Percentiles rank a stretch among this genome's conserved stretches.
Evolutionary conservation across 169 alveolate genomes (phyloP).

Genomic region (Eimeria necatrix): DNA sequence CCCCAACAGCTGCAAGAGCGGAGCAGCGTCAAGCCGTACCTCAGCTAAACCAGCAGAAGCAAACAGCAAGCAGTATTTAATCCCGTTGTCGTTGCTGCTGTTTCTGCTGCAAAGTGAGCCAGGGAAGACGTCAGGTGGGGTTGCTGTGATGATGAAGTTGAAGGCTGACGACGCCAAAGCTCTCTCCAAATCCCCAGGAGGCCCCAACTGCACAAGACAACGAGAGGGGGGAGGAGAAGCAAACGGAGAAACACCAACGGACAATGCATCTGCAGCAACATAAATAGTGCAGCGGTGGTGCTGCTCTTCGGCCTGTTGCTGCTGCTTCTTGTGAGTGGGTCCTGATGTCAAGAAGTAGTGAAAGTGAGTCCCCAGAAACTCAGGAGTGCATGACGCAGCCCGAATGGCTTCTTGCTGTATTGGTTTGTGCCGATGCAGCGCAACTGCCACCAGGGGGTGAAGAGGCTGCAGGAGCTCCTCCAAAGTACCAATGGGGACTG

Average conservation of each 20-base stretch:
- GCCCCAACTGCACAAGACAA: not conserved
- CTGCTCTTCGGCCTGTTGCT: not conserved
- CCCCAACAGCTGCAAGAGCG: slow-evolving; percentile 17
- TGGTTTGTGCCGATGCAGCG: not conserved
- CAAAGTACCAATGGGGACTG: not conserved
- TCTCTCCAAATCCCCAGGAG: not conserved
- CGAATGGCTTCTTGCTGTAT: slow-evolving; percentile 1
- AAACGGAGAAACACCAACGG: not conserved
- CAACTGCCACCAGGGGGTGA: slow-evolving; percentile 22
- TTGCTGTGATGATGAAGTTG: not conserved
- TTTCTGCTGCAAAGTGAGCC: not conserved
- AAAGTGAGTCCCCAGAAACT: slow-evolving; percentile 9
- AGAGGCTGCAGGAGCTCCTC: slow-evolving; percentile 4
- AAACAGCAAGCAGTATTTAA: slow-evolving; percentile 5
- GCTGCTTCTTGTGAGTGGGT: not conserved
- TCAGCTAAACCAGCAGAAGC: slow-evolving; percentile 30
- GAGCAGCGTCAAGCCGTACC: not conserved
- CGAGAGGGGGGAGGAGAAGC: not conserved
- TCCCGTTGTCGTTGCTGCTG: not conserved
- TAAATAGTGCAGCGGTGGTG: not conserved
- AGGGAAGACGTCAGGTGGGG: not conserved
- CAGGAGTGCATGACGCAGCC: slow-evolving; percentile 48
- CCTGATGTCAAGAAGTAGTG: slow-evolving; percentile 27
- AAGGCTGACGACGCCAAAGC: not conserved
- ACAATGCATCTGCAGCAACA: slow-evolving; percentile 8